Evolutionary conservation across 768 basidiomycete species (phyloP), one percentile per base, ranked within the genome.

Genomic region (Hygrocybe punicea): DNA sequence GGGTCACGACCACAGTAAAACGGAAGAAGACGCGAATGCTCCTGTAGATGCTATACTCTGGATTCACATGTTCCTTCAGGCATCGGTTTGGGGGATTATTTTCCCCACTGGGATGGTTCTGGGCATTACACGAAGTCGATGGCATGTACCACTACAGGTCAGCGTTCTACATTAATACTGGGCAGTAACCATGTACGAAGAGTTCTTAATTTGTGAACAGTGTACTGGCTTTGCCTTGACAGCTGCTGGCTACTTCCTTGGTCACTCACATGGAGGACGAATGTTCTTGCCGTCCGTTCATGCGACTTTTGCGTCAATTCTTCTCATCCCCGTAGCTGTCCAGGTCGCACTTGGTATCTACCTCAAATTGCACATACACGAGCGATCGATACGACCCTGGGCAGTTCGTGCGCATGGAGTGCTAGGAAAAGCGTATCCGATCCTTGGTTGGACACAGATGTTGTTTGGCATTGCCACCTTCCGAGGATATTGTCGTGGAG

Each of bases 91-190:
- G 94, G 92, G 91, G 3, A 63, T 96, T 2, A 66, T 93, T 33
- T 97, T 96, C 65, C 94, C 94, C 0, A 77, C 85, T 6, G 94
- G 86, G 25, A 89, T 89, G 87, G 84, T 90, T 0, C 71, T 90
- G 4, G 87, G 87, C 16, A 73, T 91, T 14, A 73, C 83, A n/a
- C 78, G 85, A 58, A 94, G 92, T 69, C 81, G 85, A 64, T 95
- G 89, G 86, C 94, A 97, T 69, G 92, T 94, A 44, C 93, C 94
- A 5, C 68, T 93, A 4, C 94, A 96, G 73, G 89, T 86, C 50
- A 37, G 78, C 64, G 21, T 45, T 24, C 52, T 24, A 60, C 37
- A 1, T n/a, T 7, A 25, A 39, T 35, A 2, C 51, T 58, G 21
- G n/a, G n/a, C n/a, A n/a, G n/a, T n/a, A n/a, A n/a, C n/a, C n/a